Conservation (phyloP, 2,329 filamentous ascomycete species). For the Xylariaceae sp. region DNA sequence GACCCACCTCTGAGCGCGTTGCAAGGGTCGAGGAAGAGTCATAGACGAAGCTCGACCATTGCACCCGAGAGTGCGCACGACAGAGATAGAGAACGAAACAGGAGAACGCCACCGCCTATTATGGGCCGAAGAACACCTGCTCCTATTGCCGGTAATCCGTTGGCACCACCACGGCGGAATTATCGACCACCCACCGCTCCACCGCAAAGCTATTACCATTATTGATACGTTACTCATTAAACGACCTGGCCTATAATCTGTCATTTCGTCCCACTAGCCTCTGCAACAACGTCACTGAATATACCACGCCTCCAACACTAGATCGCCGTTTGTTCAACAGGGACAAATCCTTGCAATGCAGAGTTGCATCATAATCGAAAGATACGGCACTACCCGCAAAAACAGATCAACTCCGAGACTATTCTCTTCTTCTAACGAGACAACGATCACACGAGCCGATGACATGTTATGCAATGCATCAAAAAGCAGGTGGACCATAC, state of each 20-base stretch:
- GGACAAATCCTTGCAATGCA: no score
- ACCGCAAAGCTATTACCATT: slow-evolving; percentile 21
- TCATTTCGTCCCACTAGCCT: not conserved
- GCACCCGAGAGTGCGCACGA: slow-evolving; percentile 36
- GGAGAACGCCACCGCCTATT: slow-evolving; percentile 37
- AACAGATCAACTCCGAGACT: no score
- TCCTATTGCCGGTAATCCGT: slow-evolving; percentile 24
- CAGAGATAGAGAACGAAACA: slow-evolving; percentile 25
- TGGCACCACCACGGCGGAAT: slow-evolving; percentile 23
- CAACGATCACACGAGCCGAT: slow-evolving; percentile 17
- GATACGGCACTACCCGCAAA: not conserved
- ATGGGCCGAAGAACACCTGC: slow-evolving; percentile 38
- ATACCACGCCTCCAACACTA: no score
- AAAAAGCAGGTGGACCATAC: slow-evolving; percentile 8
- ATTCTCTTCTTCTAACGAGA: slow-evolving; percentile 8
- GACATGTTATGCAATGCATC: slow-evolving; percentile 16
- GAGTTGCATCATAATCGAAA: no score
- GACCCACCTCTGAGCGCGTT: slow-evolving; percentile 57
- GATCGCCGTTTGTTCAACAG: no score
- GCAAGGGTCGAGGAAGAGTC: slow-evolving; percentile 44
- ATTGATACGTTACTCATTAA: slow-evolving; percentile 6
- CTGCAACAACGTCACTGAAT: no score
- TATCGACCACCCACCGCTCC: slow-evolving; percentile 25
- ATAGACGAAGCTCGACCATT: slow-evolving; percentile 38
- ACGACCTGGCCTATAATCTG: not conserved